Evolutionary conservation across 2,329 filamentous ascomycete genomes (phyloP), one percentile per base, ranked within the genome.

Genomic region (Penicillium corylophilum): DNA sequence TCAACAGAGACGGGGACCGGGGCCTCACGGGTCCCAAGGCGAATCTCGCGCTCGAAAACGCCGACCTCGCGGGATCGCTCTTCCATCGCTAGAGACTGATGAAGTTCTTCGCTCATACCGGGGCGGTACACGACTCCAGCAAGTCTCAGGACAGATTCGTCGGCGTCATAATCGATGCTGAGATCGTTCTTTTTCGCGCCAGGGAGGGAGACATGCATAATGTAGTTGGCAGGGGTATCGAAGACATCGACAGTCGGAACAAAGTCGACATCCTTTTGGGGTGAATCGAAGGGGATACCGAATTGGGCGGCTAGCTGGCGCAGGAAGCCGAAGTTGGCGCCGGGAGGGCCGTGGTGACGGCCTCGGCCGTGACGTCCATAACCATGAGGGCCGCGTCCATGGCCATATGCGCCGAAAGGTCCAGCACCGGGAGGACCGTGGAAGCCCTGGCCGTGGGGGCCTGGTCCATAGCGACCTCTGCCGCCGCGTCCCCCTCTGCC

Each of bases 181-280:
- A 94, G 76, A 64, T 94, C 88, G 63, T 89, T 82, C 72, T 91
- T 92, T 73, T 86, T 86, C 1, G 86, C 89, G 23, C 90, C 90
- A 0, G 90, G 88, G 0, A 95, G 79, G 1, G 88, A 86, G 43
- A 84, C 66, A 69, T 94, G 89, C 8, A 94, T 74, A 39, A 90
- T 75, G 67, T 85, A 91, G 13, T 82, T 72, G 28, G 75, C 72
- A 6, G 82, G 72, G 5, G 85, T 87, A 67, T 87, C 82, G 76
- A 93, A 94, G 57, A 92, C 74, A 67, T 95, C 90, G 28, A 66
- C 68, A 13, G 60, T 57, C 20, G 72, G 73, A 12, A 64, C 61
- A 51, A 75, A 76, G 56, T 74, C 72, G 16, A 63, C 56, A 3
- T 66, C 64, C 5, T 62, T 57, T 22, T 31, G 38, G 42, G 47